Evolutionary conservation across 768 basidiomycete genomes (phyloP).

Genomic region (Gloeophyllum trabeum): DNA sequence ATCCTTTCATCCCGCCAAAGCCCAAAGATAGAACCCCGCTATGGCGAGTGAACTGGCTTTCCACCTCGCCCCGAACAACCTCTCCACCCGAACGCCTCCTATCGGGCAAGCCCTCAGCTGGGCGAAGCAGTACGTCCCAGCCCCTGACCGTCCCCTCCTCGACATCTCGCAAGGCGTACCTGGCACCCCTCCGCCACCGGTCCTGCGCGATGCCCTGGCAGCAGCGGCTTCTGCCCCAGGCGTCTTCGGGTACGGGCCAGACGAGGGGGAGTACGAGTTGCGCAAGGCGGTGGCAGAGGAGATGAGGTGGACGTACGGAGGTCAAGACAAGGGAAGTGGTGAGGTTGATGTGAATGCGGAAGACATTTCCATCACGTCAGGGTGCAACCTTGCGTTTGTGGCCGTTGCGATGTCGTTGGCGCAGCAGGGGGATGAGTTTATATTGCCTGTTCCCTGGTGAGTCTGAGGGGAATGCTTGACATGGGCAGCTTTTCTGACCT

Average conservation of each 20-base stretch:
- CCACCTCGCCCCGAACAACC: neutral
- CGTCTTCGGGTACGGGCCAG: conserved; percentile 45
- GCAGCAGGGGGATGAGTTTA: conserved; percentile 59
- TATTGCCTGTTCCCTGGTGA: conserved; percentile 65
- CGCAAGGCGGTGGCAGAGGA: conserved; percentile 44
- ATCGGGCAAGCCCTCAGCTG: conserved; percentile 51
- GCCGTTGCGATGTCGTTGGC: conserved; percentile 51
- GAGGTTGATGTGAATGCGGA: conserved; percentile 33
- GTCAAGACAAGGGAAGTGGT: conserved; percentile 31
- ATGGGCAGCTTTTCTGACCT: neutral
- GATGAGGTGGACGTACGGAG: conserved; percentile 49
- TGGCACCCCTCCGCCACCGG: conserved; percentile 45
- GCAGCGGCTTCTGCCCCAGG: conserved; percentile 27
- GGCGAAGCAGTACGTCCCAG: conserved; percentile 32
- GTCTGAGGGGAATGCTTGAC: conserved; percentile 2
- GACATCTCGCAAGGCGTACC: conserved; percentile 73
- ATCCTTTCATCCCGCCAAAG: neutral
- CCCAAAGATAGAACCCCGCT: neutral
- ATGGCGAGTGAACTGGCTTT: neutral
- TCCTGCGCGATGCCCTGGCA: conserved; percentile 37
- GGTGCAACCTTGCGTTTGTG: conserved; percentile 66
- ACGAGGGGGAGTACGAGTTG: conserved; percentile 44
- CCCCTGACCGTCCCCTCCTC: conserved; percentile 38
- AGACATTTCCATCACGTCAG: conserved; percentile 61
- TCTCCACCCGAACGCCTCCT: neutral